Evolutionary conservation across 2,329 filamentous ascomycete species (phyloP).

Genomic region (Chaetoscypha palmicola): DNA sequence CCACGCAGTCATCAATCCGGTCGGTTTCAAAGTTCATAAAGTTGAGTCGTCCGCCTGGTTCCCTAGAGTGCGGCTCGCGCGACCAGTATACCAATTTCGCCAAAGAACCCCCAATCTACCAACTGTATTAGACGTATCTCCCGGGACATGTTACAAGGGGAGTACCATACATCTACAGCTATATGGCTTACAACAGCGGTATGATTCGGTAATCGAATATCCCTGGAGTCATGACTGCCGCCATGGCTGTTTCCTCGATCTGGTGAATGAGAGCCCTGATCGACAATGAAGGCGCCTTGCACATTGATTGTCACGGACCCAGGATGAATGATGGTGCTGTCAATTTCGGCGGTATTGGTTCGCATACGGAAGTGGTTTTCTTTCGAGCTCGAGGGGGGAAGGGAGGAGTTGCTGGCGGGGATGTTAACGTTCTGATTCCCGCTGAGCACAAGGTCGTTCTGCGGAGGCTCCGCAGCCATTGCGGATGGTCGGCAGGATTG

Average conservation of each 20-base stretch:
- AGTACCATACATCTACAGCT: constrained; percentile 76
- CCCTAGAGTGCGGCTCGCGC: constrained; percentile 69
- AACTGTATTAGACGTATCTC: constrained; percentile 9
- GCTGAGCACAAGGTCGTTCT: constrained; percentile 8
- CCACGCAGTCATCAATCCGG: constrained; percentile 84
- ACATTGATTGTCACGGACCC: constrained; percentile 90
- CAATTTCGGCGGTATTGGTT: constrained; percentile 32
- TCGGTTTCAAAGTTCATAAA: constrained; percentile 97
- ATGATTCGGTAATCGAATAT: constrained; percentile 94
- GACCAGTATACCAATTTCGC: constrained; percentile 98
- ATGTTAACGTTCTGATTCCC: constrained; percentile 13
- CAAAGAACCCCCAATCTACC: constrained; percentile 85
- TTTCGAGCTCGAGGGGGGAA: constrained; percentile 11
- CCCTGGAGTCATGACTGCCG: constrained; percentile 66
- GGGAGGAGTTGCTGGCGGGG: constrained; percentile 10
- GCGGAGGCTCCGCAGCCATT: constrained; percentile 22
- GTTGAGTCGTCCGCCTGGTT: constrained; percentile 83
- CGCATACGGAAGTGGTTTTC: constrained; percentile 20
- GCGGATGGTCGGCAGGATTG: constrained; percentile 17
- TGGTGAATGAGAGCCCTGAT: constrained; percentile 60
- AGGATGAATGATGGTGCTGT: constrained; percentile 45
- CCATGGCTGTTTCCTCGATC: constrained; percentile 36
- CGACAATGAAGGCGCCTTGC: constrained; percentile 91
- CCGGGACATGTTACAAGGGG: no score
- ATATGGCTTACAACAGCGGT: constrained; percentile 94